Percentiles rank a stretch among this genome's conserved stretches.
Evolutionary conservation across 495 filamentous ascomycete genomes (phyloP).

Genomic region (Annulohypoxylon maeteangense): DNA sequence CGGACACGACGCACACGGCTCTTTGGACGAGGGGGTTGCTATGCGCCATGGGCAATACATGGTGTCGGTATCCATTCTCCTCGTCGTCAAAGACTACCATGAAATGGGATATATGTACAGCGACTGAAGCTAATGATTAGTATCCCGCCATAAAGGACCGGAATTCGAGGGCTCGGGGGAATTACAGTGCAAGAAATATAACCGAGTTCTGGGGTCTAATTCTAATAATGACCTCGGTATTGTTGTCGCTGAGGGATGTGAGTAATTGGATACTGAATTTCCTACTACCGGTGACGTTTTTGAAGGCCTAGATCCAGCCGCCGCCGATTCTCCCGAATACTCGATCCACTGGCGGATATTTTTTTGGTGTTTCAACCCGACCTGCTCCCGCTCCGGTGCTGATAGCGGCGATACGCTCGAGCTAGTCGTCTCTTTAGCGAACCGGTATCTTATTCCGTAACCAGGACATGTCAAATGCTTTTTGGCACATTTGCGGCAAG

Average conservation of each 20-base stretch:
- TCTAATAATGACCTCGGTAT: background rate
- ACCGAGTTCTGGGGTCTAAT: background rate
- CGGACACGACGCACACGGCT: slow-evolving; percentile 24
- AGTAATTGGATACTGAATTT: background rate
- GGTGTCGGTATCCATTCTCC: slow-evolving; percentile 18
- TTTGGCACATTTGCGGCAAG: slow-evolving; percentile 21
- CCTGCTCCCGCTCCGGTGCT: background rate
- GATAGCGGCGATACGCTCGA: slow-evolving; percentile 5
- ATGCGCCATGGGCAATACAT: slow-evolving; percentile 21
- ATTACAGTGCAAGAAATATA: slow-evolving; percentile 9
- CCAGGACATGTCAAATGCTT: slow-evolving; percentile 21
- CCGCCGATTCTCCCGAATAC: slow-evolving; percentile 2
- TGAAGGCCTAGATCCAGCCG: background rate
- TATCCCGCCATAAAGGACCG: background rate
- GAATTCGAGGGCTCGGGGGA: background rate
- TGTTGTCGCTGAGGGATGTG: background rate
- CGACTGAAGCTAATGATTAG: slow-evolving; percentile 7
- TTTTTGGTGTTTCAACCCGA: background rate
- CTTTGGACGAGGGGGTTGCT: slow-evolving; percentile 9
- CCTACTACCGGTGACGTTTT: background rate
- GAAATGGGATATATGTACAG: slow-evolving; percentile 12
- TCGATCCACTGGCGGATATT: slow-evolving; percentile 1
- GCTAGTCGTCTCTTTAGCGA: slow-evolving; percentile 14
- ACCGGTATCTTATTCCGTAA: slow-evolving; percentile 25
- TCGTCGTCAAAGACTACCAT: slow-evolving; percentile 22